Evolutionary conservation across 2,329 filamentous ascomycete genomes (phyloP), one percentile per base, ranked within the genome.

Genomic region (Stachybotrys elegans): DNA sequence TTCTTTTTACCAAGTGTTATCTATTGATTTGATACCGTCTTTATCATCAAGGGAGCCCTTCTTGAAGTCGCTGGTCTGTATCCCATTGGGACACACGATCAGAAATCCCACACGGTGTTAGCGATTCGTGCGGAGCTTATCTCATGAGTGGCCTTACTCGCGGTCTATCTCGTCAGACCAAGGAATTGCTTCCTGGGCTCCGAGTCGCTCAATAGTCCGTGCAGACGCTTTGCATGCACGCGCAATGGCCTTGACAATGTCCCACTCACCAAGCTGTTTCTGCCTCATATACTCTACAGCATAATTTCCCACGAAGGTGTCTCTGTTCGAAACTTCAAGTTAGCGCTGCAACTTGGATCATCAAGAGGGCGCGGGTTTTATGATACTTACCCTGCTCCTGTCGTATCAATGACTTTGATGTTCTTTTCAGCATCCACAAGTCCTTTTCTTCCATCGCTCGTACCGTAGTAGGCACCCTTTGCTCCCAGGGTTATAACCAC

Each of bases 381-480:
- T 19, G 32, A 16, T 35, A 35, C 32, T 11, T 35, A 35, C 32
- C 25, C 32, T 35, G 32, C 32, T n/a, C 32, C 32, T 16, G 32
- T 35, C 32, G 32, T 35, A 16, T 35, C 32, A 13, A 35, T 19
- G 16, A 35, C 32, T 7, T 35, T 35, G 17, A 35, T 35, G 32
- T 35, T 35, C 32, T 35, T 35, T 19, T 35, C 32, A 35, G 32
- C 17, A 35, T 35, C 25, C 25, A 29, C 25, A 19, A 35, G 17
- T 35, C 32, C 32, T 35, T 35, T 35, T 19, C 32, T 35, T 35
- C 32, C 17, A 35, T 35, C 32, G 32, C 32, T 35, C 32, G 32
- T 35, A 35, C 17, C 12, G 12, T 35, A 35, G 32, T 35, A 35
- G 17, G 17, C 32, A 19, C 32, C 32, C 32, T 35, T 35, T 35